A percentile compares a stretch with the other conserved stretches of the same genome.
These are phyloP conservation scores for Phyllachora maydis DNA, from an alignment of 2,329 filamentous ascomycete species.

Conservation along the genomic window DNA sequence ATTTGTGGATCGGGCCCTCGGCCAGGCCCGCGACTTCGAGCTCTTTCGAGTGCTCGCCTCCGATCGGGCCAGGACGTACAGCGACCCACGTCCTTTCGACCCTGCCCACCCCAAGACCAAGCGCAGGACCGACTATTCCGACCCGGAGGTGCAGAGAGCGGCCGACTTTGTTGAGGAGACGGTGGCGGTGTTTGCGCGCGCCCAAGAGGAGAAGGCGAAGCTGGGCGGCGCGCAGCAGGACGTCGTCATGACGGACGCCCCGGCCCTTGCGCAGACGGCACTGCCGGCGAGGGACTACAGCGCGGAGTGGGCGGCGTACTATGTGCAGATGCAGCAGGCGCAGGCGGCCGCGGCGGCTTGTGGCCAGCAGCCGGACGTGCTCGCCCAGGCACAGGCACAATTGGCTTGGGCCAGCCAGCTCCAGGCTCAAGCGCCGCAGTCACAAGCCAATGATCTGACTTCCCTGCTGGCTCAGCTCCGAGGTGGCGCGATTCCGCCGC, in stretches of 20 bases:
- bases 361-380: no score
- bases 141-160: constrained; percentile 20
- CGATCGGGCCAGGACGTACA: constrained; percentile 20
- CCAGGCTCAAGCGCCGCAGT: no score
- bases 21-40: constrained; percentile 5
- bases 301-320: no score
- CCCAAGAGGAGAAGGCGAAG: constrained; percentile 15
- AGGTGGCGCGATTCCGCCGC: no score
- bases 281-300: no score
- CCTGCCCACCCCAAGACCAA: constrained; percentile 11
- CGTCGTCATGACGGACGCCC: not conserved
- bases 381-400: constrained; percentile 3
- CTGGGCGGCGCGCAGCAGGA: not conserved
- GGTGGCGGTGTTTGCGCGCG: constrained; percentile 13
- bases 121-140: constrained; percentile 17
- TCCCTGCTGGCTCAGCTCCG: no score
- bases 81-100: constrained; percentile 17
- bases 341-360: no score
- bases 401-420: no score
- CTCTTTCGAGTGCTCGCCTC: constrained; percentile 25
- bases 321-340: no score
- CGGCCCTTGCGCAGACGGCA: not conserved
- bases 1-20: not conserved
- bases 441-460: no score
- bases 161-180: constrained; percentile 20